phyloP scores from a whole-genome alignment of 2,329 filamentous ascomycete genomes.

The Dactylellina leptospora region DNA sequence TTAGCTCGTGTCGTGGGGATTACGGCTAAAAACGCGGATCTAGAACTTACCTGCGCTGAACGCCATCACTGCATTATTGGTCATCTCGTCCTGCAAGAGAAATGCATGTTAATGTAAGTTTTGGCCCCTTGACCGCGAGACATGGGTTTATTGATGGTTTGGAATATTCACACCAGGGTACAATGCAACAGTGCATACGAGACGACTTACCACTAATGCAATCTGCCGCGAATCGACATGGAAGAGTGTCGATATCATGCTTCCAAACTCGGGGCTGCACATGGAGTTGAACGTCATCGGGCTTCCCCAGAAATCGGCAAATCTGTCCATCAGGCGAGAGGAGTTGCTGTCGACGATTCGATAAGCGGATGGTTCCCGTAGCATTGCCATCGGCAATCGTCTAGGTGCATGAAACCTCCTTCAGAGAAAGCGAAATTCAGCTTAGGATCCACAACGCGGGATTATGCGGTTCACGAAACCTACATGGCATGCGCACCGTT shows the following conservation, averaged over 20 bases:
- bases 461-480: slow-evolving; percentile 40
- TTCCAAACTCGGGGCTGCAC: slow-evolving; percentile 46
- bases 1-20: neutral
- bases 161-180: neutral
- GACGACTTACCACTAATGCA: slow-evolving; percentile 46
- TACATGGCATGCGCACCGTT: slow-evolving; percentile 46
- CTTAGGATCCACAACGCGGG: slow-evolving; percentile 43
- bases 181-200: neutral
- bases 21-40: slow-evolving; percentile 3
- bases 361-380: slow-evolving; percentile 48
- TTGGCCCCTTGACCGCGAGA: neutral
- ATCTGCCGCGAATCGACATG: slow-evolving; percentile 50
- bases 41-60: slow-evolving; percentile 43
- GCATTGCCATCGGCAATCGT: slow-evolving; percentile 31
- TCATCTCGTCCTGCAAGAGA: slow-evolving; percentile 49
- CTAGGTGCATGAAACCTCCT: slow-evolving; percentile 30
- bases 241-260: slow-evolving; percentile 44
- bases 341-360: slow-evolving; percentile 46
- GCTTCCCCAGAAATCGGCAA: slow-evolving; percentile 50
- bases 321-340: slow-evolving; percentile 45
- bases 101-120: slow-evolving; percentile 35
- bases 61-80: slow-evolving; percentile 52
- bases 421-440: slow-evolving; percentile 32
- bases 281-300: slow-evolving; percentile 42
- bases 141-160: slow-evolving; percentile 1